These are phyloP conservation scores for Solanum ossicruentum DNA, from an alignment of 257 asterid genomes.

Conservation along the genomic window DNA sequence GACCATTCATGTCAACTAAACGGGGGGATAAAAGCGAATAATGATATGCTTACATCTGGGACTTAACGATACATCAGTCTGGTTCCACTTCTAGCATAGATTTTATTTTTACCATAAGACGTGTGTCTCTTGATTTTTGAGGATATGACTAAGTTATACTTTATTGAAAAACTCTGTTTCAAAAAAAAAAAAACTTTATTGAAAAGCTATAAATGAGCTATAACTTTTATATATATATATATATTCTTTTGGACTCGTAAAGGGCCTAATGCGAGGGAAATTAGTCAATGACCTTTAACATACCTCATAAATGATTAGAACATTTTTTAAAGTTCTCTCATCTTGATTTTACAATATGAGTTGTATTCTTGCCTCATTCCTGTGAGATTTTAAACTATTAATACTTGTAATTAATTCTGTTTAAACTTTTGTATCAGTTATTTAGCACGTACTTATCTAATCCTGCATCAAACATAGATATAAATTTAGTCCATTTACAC, in stretches of 20 bases:
- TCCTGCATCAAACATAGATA: background rate
- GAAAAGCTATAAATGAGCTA: background rate
- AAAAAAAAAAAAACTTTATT: background rate
- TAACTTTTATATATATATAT: background rate
- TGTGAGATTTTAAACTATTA: background rate
- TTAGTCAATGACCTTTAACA: background rate
- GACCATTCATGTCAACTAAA: no score
- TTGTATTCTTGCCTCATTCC: background rate
- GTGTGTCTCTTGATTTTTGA: background rate
- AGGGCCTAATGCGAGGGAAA: background rate
- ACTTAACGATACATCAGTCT: background rate
- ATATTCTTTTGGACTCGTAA: background rate
- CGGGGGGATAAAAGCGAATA: no score
- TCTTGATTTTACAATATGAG: background rate
- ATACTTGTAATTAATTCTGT: background rate
- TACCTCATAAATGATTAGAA: background rate
- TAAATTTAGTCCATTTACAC: background rate
- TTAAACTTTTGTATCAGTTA: background rate
- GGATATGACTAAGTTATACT: background rate
- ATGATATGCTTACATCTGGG: background rate
- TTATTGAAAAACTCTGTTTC: background rate
- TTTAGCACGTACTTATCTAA: background rate
- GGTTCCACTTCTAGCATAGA: background rate
- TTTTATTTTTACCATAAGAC: background rate
- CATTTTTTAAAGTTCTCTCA: background rate